A percentile compares a stretch with the other conserved stretches of the same genome.
Evolutionary conservation across 257 asterid species (phyloP).

Genomic region (Lavandula angustifolia): DNA sequence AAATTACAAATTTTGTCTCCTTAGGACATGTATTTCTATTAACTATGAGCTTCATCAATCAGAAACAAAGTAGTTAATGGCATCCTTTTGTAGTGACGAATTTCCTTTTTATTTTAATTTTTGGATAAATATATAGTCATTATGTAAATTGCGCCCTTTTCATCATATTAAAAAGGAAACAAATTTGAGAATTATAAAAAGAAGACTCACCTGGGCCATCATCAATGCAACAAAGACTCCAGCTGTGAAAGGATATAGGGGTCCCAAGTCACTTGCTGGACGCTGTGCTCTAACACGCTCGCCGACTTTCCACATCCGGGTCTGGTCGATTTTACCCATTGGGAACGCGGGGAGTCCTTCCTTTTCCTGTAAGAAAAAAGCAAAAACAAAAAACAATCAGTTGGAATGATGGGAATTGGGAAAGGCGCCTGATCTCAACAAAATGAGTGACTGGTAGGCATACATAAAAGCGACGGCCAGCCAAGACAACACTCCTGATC

Average conservation of each 20-base stretch:
- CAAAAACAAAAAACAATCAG: not conserved
- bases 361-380: conserved; percentile 58
- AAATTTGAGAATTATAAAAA: not conserved
- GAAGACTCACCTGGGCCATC: conserved; percentile 77
- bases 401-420: not conserved
- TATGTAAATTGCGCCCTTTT: no score
- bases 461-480: conserved; percentile 95
- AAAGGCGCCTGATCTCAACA: not conserved
- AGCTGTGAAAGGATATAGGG: conserved; percentile 86
- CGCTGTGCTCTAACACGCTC: conserved; percentile 73
- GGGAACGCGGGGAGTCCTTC: conserved; percentile 94
- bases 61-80: no score
- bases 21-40: no score
- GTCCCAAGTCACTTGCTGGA: conserved; percentile 84
- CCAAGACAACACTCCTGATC: conserved; percentile 92
- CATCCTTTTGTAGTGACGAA: no score
- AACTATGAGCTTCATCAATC: no score
- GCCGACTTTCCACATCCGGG: conserved; percentile 94
- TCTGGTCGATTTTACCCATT: conserved; percentile 92
- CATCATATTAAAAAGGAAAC: no score
- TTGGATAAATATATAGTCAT: no score
- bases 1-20: no score
- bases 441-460: conserved; percentile 17
- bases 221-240: conserved; percentile 91
- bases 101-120: no score